Conservation (phyloP, 176 grass and related monocot species). For the Carex kokanica region DNA sequence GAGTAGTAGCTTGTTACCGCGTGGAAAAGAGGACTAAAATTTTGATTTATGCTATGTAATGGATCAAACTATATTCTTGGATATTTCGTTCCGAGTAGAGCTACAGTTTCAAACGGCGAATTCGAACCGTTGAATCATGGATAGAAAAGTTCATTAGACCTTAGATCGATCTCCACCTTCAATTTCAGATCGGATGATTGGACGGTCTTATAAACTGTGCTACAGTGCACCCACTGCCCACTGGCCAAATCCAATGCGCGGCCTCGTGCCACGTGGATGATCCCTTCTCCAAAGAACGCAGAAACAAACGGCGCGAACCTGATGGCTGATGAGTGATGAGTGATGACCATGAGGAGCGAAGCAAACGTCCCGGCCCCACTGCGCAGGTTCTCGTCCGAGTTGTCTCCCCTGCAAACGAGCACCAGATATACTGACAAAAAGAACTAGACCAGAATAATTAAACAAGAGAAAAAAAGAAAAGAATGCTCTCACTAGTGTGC, state of each 20-base stretch:
- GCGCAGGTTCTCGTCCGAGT: neutral
- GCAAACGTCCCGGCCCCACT: neutral
- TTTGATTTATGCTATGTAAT: no score
- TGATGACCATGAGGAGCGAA: neutral
- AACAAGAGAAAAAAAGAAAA: neutral
- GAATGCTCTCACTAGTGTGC: conserved; percentile 3
- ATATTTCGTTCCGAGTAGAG: no score
- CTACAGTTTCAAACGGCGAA: no score
- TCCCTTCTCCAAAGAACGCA: neutral
- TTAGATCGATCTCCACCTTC: neutral
- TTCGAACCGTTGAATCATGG: no score
- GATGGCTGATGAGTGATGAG: neutral
- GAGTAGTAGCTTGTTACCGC: no score
- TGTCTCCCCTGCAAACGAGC: neutral
- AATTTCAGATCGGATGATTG: neutral
- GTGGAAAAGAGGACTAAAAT: no score
- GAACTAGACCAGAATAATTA: neutral
- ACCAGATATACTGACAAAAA: neutral
- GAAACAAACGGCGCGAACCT: neutral
- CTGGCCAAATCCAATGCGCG: neutral
- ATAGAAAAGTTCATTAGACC: no score
- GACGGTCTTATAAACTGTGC: neutral
- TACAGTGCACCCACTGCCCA: neutral
- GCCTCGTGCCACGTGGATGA: neutral
- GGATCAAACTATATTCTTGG: no score